These are phyloP conservation scores for Phoma herbarum DNA, from an alignment of 2,329 filamentous ascomycete genomes.

Conservation along the genomic window DNA sequence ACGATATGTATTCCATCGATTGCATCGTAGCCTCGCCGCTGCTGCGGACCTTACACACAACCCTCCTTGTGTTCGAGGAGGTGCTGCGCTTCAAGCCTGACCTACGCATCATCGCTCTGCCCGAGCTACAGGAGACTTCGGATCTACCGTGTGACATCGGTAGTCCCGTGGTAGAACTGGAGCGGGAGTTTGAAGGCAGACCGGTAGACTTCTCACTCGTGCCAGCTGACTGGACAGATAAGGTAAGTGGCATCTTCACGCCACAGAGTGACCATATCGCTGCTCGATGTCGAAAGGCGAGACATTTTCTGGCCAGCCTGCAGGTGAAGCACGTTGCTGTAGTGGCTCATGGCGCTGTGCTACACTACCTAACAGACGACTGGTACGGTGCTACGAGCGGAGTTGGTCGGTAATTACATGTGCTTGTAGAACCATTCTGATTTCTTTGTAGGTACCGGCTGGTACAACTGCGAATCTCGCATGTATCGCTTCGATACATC, in stretches of 20 bases:
- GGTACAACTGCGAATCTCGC: conserved; percentile 30
- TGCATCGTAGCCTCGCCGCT: conserved; percentile 79
- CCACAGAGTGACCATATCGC: conserved; percentile 50
- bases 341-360: conserved; percentile 80
- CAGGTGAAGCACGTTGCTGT: conserved; percentile 67
- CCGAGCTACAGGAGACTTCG: conserved; percentile 80
- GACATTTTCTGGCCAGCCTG: conserved; percentile 19
- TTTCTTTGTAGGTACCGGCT: conserved; percentile 27
- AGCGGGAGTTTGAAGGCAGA: conserved; percentile 67
- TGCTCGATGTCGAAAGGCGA: conserved; percentile 11
- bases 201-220: conserved; percentile 71
- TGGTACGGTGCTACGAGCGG: conserved; percentile 55
- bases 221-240: conserved; percentile 65
- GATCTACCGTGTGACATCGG: conserved; percentile 79
- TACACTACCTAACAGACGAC: conserved; percentile 84
- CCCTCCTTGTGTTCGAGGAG: conserved; percentile 70
- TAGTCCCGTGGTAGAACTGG: conserved; percentile 51
- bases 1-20: conserved; percentile 57
- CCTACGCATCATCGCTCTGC: conserved; percentile 65
- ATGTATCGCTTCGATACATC: conserved; percentile 26
- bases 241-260: conserved; percentile 39
- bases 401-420: conserved; percentile 18
- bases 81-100: conserved; percentile 45
- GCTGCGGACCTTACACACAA: conserved; percentile 79
- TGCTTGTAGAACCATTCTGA: not conserved